These are phyloP conservation scores for Elaeis guineensis DNA, from an alignment of 176 grass and related monocot species.

Conservation along the genomic window DNA sequence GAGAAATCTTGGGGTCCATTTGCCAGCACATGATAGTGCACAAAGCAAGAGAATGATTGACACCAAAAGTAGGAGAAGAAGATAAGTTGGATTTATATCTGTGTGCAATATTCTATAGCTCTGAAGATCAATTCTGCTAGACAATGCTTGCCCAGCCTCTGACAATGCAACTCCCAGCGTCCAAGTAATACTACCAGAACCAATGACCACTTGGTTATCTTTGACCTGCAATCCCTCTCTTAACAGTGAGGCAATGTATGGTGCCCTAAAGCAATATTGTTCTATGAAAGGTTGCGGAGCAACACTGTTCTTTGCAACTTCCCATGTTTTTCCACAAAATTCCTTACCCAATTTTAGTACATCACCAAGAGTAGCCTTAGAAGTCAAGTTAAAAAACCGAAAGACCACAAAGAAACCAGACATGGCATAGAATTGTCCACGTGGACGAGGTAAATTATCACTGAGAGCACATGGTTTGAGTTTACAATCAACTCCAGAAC, in stretches of 20 bases:
- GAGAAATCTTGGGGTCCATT: constrained; percentile 65
- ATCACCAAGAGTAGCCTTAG: constrained; percentile 57
- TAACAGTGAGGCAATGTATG: constrained; percentile 76
- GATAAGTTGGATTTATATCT: constrained; percentile 68
- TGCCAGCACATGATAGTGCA: constrained; percentile 50
- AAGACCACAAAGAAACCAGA: constrained; percentile 98
- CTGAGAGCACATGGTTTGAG: constrained; percentile 70
- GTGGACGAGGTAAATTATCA: constrained; percentile 52
- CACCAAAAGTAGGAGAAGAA: constrained; percentile 56
- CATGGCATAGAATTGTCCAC: constrained; percentile 79
- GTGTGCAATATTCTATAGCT: constrained; percentile 56
- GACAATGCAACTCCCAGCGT: constrained; percentile 81
- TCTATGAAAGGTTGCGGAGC: constrained; percentile 88
- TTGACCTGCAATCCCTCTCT: constrained; percentile 89
- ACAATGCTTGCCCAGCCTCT: constrained; percentile 65
- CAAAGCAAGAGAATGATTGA: constrained; percentile 65
- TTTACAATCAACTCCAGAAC: constrained; percentile 62
- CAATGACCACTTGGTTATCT: constrained; percentile 73
- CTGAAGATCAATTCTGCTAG: constrained; percentile 51
- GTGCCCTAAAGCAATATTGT: constrained; percentile 91
- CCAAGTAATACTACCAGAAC: constrained; percentile 90
- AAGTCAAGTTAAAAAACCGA: constrained; percentile 90
- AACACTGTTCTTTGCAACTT: constrained; percentile 81
- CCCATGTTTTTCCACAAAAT: constrained; percentile 84
- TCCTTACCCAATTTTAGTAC: constrained; percentile 65